Conservation (phyloP, 768 basidiomycete species). For the Boletus tomentosulus region DNA sequence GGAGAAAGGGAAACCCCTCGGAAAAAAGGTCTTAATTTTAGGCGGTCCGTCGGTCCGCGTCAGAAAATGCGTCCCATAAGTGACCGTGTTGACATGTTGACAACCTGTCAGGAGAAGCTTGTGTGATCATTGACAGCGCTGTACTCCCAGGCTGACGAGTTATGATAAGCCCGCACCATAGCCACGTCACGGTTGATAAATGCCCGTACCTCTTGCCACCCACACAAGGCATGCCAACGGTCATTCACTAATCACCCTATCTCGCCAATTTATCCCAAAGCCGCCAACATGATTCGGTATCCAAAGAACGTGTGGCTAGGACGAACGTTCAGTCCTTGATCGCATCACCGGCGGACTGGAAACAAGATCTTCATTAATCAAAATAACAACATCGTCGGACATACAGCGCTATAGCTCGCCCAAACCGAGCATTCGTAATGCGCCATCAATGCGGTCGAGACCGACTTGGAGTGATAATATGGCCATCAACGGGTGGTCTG, state of each 20-base stretch:
- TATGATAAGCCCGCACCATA: background rate
- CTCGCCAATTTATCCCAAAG: background rate
- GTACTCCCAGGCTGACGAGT: background rate
- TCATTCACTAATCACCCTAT: background rate
- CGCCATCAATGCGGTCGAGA: slow-evolving; percentile 47
- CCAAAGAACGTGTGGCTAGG: background rate
- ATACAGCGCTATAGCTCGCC: background rate
- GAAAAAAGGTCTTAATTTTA: background rate
- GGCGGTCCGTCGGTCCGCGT: background rate
- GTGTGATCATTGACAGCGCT: background rate
- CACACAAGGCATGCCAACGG: background rate
- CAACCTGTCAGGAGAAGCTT: background rate
- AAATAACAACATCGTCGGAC: background rate
- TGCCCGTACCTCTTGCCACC: background rate
- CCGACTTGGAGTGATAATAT: slow-evolving; percentile 42
- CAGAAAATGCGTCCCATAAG: background rate
- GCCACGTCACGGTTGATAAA: background rate
- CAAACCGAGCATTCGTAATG: slow-evolving; percentile 23
- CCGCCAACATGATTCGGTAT: background rate
- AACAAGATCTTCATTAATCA: slow-evolving; percentile 11
- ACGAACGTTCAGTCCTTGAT: background rate
- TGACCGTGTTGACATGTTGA: background rate
- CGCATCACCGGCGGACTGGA: background rate
- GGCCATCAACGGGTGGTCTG: slow-evolving; percentile 27
- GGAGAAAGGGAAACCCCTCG: background rate